phyloP scores from a whole-genome alignment of 257 asterid species.

The Przewalskia tangutica region DNA sequence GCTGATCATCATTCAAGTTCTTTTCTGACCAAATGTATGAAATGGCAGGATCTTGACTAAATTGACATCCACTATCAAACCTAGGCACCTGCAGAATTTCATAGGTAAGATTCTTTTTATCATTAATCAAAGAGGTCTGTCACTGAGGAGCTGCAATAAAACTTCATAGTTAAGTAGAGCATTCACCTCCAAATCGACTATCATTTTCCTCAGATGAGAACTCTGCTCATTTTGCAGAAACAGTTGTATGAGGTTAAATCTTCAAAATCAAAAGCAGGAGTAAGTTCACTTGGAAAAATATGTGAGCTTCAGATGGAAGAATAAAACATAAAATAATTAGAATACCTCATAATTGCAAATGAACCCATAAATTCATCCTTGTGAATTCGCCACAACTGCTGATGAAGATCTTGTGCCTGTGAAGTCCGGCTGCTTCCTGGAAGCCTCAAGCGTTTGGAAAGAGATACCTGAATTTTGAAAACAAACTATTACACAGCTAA shows the following conservation, averaged over 20 bases:
- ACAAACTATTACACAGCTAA: neutral
- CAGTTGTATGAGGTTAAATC: slow-evolving; percentile 86
- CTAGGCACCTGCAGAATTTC: slow-evolving; percentile 53
- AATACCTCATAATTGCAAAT: slow-evolving; percentile 89
- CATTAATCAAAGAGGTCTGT: neutral
- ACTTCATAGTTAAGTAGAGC: neutral
- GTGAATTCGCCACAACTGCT: slow-evolving; percentile 76
- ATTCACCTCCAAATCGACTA: slow-evolving; percentile 85
- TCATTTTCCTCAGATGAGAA: slow-evolving; percentile 67
- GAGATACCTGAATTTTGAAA: slow-evolving; percentile 57
- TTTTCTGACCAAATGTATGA: slow-evolving; percentile 73
- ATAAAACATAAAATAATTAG: neutral
- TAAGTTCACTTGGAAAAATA: neutral
- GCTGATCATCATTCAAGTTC: slow-evolving; percentile 86
- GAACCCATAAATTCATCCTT: slow-evolving; percentile 72
- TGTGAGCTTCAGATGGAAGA: neutral
- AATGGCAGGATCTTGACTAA: slow-evolving; percentile 94
- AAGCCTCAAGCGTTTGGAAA: slow-evolving; percentile 64
- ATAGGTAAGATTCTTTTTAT: neutral
- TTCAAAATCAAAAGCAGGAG: slow-evolving; percentile 17
- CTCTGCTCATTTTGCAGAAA: slow-evolving; percentile 65
- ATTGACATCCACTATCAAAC: slow-evolving; percentile 80
- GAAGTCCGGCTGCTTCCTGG: slow-evolving; percentile 48
- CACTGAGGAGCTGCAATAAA: neutral
- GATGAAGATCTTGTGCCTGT: slow-evolving; percentile 36